phyloP scores from a whole-genome alignment of 345 rosid genomes.

The Tarenaya hassleriana region DNA sequence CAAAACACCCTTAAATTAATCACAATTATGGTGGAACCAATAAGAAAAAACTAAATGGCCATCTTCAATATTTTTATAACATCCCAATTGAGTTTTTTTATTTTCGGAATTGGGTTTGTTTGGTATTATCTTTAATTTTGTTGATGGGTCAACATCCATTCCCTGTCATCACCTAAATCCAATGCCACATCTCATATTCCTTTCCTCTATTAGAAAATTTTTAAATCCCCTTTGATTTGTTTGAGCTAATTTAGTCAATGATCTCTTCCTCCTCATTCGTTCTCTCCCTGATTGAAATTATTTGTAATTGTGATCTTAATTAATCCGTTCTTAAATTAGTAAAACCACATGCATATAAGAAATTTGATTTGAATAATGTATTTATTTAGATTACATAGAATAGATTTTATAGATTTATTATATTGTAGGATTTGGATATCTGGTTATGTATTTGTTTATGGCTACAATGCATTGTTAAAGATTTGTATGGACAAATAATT shows the following conservation, averaged over 20 bases:
- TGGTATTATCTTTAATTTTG: constrained; percentile 76
- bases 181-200: constrained; percentile 73
- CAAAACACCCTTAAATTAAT: constrained; percentile 44
- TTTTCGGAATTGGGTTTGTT: constrained; percentile 57
- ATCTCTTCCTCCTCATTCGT: constrained; percentile 20
- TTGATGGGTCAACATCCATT: constrained; percentile 94
- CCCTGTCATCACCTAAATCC: constrained; percentile 92
- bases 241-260: constrained; percentile 21
- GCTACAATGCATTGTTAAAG: too few relatives aligned
- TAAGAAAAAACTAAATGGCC: constrained; percentile 22
- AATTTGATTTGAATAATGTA: neutral
- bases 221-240: constrained; percentile 17
- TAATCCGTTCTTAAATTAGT: neutral
- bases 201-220: constrained; percentile 41
- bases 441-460: too few relatives aligned
- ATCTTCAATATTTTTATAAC: constrained; percentile 21
- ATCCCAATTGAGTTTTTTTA: constrained; percentile 21
- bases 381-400: too few relatives aligned
- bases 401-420: too few relatives aligned
- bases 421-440: too few relatives aligned
- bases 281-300: constrained; percentile 4
- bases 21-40: constrained; percentile 23
- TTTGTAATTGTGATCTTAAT: neutral
- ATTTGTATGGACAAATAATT: too few relatives aligned
- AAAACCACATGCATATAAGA: neutral